A percentile compares a stretch with the other conserved stretches of the same genome.
phyloP scores from a whole-genome alignment of 768 basidiomycete species.

The Cystofilobasidium ferigula region DNA sequence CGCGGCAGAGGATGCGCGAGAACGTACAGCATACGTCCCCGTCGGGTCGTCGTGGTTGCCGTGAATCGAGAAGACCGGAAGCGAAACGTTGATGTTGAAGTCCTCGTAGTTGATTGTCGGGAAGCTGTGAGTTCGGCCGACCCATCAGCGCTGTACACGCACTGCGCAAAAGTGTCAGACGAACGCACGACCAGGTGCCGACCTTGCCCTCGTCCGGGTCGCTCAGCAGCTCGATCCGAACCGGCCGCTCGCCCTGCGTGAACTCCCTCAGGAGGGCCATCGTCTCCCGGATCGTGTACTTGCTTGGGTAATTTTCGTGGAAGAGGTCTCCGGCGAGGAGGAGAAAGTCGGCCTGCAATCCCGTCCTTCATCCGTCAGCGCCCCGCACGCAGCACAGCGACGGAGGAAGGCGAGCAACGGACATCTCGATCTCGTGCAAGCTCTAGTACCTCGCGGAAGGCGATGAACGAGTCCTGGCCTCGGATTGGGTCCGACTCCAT shows the following conservation, averaged over 20 bases:
- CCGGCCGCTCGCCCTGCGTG: constrained; percentile 73
- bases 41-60: constrained; percentile 99
- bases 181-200: constrained; percentile 63
- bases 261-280: constrained; percentile 83
- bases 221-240: constrained; percentile 80
- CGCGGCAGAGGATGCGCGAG: neutral
- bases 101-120: constrained; percentile 97
- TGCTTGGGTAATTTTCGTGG: constrained; percentile 90
- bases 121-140: constrained; percentile 50
- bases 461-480: constrained; percentile 88
- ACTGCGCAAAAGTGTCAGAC: neutral
- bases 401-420: constrained; percentile 14
- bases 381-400: neutral
- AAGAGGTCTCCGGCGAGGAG: constrained; percentile 92
- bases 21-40: constrained; percentile 73
- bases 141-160: neutral
- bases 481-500: constrained; percentile 86
- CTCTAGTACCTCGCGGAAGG: constrained; percentile 86
- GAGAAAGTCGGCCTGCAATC: constrained; percentile 75
- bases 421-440: constrained; percentile 62
- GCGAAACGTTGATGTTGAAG: constrained; percentile 81
- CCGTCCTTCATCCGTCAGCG: neutral
- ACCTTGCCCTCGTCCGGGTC: constrained; percentile 86
- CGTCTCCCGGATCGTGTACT: constrained; percentile 78
- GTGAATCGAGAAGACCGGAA: constrained; percentile 98